These are phyloP conservation scores for Fraxinus angustifolia DNA, from an alignment of 305 asterid species.

Conservation along the genomic window DNA sequence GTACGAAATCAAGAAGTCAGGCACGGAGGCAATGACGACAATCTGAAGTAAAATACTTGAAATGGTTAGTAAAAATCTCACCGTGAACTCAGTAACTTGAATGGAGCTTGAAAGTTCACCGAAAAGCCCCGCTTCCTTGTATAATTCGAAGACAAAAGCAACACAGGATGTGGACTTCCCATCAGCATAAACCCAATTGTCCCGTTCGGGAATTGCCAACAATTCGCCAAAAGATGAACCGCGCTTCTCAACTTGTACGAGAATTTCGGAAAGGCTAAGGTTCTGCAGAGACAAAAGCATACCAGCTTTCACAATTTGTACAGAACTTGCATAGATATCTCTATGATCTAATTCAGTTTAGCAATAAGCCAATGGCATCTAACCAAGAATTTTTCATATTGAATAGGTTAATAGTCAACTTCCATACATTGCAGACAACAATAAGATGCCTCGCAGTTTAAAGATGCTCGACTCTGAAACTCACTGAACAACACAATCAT, in stretches of 20 bases:
- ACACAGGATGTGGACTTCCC: constrained; percentile 92
- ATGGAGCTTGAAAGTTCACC: constrained; percentile 61
- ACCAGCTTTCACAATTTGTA: not conserved
- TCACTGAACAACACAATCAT: not conserved
- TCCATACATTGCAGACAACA: not conserved
- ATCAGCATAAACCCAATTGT: constrained; percentile 75
- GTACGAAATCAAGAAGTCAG: not conserved
- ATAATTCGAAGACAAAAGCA: constrained; percentile 80
- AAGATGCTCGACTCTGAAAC: not conserved
- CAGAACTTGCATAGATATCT: not conserved
- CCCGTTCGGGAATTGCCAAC: constrained; percentile 82
- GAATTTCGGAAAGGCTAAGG: constrained; percentile 70
- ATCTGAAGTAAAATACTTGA: not conserved
- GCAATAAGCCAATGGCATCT: not conserved
- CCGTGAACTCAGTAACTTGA: constrained; percentile 94
- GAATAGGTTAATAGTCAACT: not conserved
- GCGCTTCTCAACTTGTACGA: constrained; percentile 84
- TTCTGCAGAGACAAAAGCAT: constrained; percentile 42
- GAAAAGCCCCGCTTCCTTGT: constrained; percentile 87
- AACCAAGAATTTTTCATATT: not conserved
- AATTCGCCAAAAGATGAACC: constrained; percentile 85
- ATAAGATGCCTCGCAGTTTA: not conserved
- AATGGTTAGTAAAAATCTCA: constrained; percentile 32
- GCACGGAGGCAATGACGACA: not conserved
- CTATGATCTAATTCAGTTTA: not conserved